Base-by-base conservation (phyloP, 805 yeast species). In the Kodamaea hsintzibuensis region DNA sequence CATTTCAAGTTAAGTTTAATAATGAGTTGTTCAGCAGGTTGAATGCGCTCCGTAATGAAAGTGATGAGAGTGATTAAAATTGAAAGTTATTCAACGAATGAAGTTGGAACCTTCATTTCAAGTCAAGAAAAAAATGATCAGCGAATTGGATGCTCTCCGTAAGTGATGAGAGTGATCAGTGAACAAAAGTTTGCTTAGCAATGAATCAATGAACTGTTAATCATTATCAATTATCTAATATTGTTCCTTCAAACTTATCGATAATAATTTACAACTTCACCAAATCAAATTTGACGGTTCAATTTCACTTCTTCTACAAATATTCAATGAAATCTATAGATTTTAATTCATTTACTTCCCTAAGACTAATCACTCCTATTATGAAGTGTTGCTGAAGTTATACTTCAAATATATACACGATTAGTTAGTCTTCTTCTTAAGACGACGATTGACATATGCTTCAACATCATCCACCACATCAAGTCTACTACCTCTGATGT, bases 401-500 rank as follows among this genome's bases (percentile, higher is more conserved):
- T 37, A 18, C 42, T 27, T 12, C 18, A 16, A 44, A 14, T 44
- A 44, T 44, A 44, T 44, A 44, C 47, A 44, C 22, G 47, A 13
- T 35, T 48, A 48, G 17, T 25, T 40, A 7, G 43, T 33, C 33
- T 54, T 45, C 55, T 54, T 56, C 50, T 58, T 60, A 42, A 49
- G 55, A 54, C 64, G 60, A 50, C 63, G 61, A 51, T 64, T 68
- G 53, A 74, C 61, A 55, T 66, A 66, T 7, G 61, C 69, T 62
- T 84, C 89, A 56, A 87, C 69, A 66, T 87, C 91, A 58, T 84
- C 86, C 49, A 86, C 92, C 49, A 87, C 92, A 70, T 89, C 96
- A 69, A 85, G 73, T 65, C 83, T 85, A 50, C 86, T 79, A 70
- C 82, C 87, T 75, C 97, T 88, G 66, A 95, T 88, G 73, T 90